Base-by-base conservation (phyloP, 1,284 basidiomycete species). In the Thecaphora frezii region DNA sequence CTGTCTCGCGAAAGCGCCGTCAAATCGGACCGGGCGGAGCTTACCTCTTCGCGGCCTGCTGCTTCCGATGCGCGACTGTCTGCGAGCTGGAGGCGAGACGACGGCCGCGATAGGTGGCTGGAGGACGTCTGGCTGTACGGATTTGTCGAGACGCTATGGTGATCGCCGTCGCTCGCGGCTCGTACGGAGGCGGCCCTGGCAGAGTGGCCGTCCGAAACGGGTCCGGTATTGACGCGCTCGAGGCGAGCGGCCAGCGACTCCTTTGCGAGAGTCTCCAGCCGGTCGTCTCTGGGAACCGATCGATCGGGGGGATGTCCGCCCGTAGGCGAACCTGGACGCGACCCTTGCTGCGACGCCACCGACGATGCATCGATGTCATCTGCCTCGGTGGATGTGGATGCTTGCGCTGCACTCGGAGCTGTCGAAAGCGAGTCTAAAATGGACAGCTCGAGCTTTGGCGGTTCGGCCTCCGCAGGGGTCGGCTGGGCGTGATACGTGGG, bases 281-380 rank as follows among this genome's bases (percentile, higher is more conserved):
- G 33, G 18, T 9, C 12, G 13, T 36, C 33, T 14, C 13, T 9
- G 10, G 33, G 5, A 18, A 3, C 18, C 5, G 18, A 16, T 9
- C 33, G 12, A 14, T 9, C 13, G 7, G 33, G 33, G 12, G 18
- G 12, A 3, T 16, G 33, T 16, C 13, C 10, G 33, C 18, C 33
- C 7, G 51, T 64, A 5, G 73, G 73, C 33, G 74, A 76, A n/a
- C 58, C 66, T 39, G 67, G 58, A 9, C 62, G 58, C 23, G 76
- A 78, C 8, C 76, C 76, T 1, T 70, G 73, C 45, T 78, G 76
- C 16, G 76, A 78, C 12, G 63, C 64, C 45, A 75, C 58, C 30
- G 73, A 69, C 38, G 72, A 69, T 43, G 65, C 52, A 54, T 66
- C 51, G 12, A 73, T 64, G 25, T 71, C 71, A 39, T 73, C 66